These are phyloP conservation scores for Penicillium sp. DNA, from an alignment of 2,329 filamentous ascomycete genomes.

Conservation along the genomic window DNA sequence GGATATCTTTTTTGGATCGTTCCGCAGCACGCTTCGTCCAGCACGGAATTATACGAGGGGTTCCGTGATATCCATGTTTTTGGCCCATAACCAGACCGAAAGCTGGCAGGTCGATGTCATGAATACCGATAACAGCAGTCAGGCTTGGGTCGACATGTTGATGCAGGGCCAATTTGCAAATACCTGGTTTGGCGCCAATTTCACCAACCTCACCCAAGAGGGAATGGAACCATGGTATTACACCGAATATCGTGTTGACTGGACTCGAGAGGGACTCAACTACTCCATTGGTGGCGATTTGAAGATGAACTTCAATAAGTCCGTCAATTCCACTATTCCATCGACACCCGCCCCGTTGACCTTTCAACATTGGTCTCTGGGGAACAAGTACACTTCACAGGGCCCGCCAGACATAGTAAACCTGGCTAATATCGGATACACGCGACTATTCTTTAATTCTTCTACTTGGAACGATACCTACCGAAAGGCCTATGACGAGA, in stretches of 20 bases:
- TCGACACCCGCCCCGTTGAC: constrained; percentile 40
- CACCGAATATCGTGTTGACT: constrained; percentile 46
- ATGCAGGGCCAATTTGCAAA: constrained; percentile 37
- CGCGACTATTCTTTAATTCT: constrained; percentile 50
- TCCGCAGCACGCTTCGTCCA: constrained; percentile 42
- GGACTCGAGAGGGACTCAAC: constrained; percentile 41
- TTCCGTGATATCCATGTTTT: constrained; percentile 44
- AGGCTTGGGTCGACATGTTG: constrained; percentile 39
- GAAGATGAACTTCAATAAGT: constrained; percentile 30
- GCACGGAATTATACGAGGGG: constrained; percentile 33
- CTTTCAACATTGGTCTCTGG: constrained; percentile 49
- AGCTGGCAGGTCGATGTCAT: constrained; percentile 42
- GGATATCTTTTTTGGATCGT: constrained; percentile 49
- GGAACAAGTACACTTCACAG: constrained; percentile 42
- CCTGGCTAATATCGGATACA: constrained; percentile 43
- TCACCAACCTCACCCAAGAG: constrained; percentile 33
- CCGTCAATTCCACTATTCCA: constrained; percentile 32
- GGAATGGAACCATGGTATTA: constrained; percentile 40
- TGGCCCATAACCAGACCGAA: constrained; percentile 45
- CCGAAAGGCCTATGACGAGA: constrained; percentile 22
- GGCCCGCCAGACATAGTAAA: constrained; percentile 42
- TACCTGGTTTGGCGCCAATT: constrained; percentile 37
- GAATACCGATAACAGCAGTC: constrained; percentile 38
- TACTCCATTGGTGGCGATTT: constrained; percentile 41
- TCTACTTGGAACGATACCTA: constrained; percentile 35